phyloP scores from a whole-genome alignment of 306 rosid species.

The Ceratonia siliqua region DNA sequence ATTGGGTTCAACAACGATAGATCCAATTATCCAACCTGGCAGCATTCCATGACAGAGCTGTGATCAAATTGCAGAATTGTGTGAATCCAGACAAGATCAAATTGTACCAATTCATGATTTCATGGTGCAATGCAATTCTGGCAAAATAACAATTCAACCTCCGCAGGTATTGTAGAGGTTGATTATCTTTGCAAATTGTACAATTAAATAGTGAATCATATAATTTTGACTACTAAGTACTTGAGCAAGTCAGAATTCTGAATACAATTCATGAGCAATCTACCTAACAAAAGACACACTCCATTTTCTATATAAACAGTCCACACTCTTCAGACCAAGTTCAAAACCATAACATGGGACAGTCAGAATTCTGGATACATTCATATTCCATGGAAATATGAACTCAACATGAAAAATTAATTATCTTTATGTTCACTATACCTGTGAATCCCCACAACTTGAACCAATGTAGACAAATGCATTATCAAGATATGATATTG shows the following conservation, averaged over 20 bases:
- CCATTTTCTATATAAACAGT: background rate
- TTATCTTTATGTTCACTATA: slow-evolving; percentile 19
- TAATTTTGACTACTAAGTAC: background rate
- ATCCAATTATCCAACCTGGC: no score
- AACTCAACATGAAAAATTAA: background rate
- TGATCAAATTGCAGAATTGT: no score
- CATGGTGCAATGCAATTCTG: no score
- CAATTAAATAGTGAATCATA: no score
- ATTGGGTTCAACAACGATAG: no score
- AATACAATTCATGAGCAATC: slow-evolving; percentile 11
- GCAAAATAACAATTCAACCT: no score
- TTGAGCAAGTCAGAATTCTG: background rate
- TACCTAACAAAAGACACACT: slow-evolving; percentile 1
- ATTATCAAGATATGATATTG: slow-evolving; percentile 92
- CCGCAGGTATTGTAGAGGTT: no score
- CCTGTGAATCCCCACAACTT: slow-evolving; percentile 98
- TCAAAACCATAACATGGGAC: slow-evolving; percentile 15
- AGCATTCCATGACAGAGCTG: no score
- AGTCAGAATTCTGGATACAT: slow-evolving; percentile 14
- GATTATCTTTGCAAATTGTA: no score
- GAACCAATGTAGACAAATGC: slow-evolving; percentile 92
- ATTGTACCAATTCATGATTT: no score
- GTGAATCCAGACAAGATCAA: no score
- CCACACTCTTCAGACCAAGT: slow-evolving; percentile 3
- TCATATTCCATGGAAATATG: background rate